Evolutionary conservation across 305 asterid genomes (phyloP).

Genomic region (Fraxinus paxiana): DNA sequence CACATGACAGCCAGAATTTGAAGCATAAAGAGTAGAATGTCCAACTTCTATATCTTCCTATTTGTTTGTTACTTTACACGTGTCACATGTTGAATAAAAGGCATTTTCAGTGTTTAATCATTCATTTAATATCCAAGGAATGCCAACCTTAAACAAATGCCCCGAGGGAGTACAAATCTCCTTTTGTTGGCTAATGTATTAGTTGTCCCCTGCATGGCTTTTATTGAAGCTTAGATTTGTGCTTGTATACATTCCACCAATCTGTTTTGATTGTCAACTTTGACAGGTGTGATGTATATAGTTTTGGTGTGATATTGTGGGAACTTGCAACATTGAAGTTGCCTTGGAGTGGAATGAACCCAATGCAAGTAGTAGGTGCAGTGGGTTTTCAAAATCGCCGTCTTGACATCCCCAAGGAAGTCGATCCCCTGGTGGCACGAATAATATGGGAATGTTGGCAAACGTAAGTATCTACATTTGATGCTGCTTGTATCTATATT

Average conservation of each 20-base stretch:
- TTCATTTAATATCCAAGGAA: background rate
- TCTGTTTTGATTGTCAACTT: conserved; percentile 13
- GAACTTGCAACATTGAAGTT: conserved; percentile 88
- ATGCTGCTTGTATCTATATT: background rate
- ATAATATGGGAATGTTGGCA: conserved; percentile 99
- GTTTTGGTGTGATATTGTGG: conserved; percentile 96
- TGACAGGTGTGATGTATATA: conserved; percentile 90
- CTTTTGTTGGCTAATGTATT: background rate
- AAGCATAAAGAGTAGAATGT: background rate
- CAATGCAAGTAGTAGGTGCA: conserved; percentile 99
- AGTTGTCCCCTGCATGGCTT: background rate
- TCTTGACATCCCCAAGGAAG: conserved; percentile 89
- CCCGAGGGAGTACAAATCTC: background rate
- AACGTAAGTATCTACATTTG: conserved; percentile 43
- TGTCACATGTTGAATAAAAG: background rate
- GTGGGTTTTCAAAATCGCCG: conserved; percentile 97
- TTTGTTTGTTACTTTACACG: background rate
- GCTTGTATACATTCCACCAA: background rate
- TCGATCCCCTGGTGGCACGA: conserved; percentile 87
- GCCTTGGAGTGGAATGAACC: conserved; percentile 99
- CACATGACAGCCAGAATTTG: background rate
- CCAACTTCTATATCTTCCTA: background rate
- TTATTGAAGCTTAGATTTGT: background rate
- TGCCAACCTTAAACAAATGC: background rate
- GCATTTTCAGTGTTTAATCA: background rate